Base-by-base conservation (phyloP, 2,329 filamentous ascomycete genomes). In the Fusarium zealandicum region DNA sequence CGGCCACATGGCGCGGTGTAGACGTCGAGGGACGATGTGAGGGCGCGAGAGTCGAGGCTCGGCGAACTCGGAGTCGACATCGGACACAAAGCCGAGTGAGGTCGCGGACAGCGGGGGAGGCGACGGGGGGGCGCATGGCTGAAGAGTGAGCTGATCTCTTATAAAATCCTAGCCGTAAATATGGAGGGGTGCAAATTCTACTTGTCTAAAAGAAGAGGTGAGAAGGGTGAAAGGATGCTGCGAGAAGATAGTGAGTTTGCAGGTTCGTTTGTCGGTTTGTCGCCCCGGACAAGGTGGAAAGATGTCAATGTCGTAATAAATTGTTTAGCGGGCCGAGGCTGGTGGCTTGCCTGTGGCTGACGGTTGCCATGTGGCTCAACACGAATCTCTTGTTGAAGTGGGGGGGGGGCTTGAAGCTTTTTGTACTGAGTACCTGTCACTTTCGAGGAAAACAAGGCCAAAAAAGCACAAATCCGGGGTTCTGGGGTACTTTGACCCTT, bases 81-180 rank as follows among this genome's bases (percentile, higher is more conserved):
- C 69, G 69, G 55, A 65, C 45, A 70, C 73, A 75, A 62, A 72
- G 57, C 60, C 69, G 72, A 60, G 65, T 65, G 47, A 69, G 42
- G 44, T 70, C 67, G 48, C 65, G 68, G 30, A 63, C 59, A 41
- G 61, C 57, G 30, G 50, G 49, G 40, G 68, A 63, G n/a, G 60
- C 47, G 58, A 57, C 22, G 17, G 66, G 63, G 14, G 61, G 51
- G 45, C 68, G 71, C 70, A 72, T 72, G 12, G 41, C 54, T 37
- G 31, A 33, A 41, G 14, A 25, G 36, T 20, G 20, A 27, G 30
- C 8, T 28, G 10, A 33, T 22, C 5, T 10, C 20, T 9, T 9
- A 25, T 3, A 25, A 8, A 8, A 9, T 5, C 8, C 6, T 25
- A 8, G 22, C 8, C 8, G 8, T 7, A 8, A 25, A 25, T 8